Evolutionary conservation across 805 yeast species (phyloP).

Genomic region (Komagataella ulmi): DNA sequence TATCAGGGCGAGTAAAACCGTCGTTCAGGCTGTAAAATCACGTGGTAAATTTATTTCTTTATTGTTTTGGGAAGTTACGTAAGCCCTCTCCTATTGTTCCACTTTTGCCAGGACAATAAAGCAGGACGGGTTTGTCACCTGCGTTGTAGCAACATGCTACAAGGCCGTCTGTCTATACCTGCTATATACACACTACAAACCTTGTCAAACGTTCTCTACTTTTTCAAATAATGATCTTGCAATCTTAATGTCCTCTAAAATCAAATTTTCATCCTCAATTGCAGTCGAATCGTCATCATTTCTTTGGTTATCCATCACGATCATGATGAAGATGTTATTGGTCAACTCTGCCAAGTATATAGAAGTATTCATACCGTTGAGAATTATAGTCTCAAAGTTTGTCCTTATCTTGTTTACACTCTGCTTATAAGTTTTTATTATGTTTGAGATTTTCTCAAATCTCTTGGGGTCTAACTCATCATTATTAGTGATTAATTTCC

Average conservation of each 20-base stretch:
- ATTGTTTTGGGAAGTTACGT: neutral
- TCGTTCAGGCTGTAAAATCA: neutral
- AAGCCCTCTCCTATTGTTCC: neutral
- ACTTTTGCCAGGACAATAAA: no score
- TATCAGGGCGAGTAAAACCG: neutral
- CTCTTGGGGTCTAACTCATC: conserved; percentile 68
- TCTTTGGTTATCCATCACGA: conserved; percentile 16
- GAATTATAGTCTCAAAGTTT: conserved; percentile 63
- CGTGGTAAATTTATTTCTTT: neutral
- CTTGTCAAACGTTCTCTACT: conserved; percentile 8
- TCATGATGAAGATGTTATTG: conserved; percentile 23
- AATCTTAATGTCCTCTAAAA: conserved; percentile 19
- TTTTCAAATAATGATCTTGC: conserved; percentile 19
- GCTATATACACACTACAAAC: neutral
- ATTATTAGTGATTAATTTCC: conserved; percentile 6
- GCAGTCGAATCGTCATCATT: conserved; percentile 8
- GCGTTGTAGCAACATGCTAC: neutral
- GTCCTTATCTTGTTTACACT: conserved; percentile 80
- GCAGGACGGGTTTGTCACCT: neutral
- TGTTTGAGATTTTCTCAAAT: conserved; percentile 87
- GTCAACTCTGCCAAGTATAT: conserved; percentile 21
- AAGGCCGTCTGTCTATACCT: no score
- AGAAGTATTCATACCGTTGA: conserved; percentile 36
- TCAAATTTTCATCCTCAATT: conserved; percentile 18
- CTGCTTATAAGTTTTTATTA: conserved; percentile 89